A percentile compares a stretch with the other conserved stretches of the same genome.
Evolutionary conservation across 176 grass and related monocot species (phyloP).

Genomic region (Guadua angustifolia): DNA sequence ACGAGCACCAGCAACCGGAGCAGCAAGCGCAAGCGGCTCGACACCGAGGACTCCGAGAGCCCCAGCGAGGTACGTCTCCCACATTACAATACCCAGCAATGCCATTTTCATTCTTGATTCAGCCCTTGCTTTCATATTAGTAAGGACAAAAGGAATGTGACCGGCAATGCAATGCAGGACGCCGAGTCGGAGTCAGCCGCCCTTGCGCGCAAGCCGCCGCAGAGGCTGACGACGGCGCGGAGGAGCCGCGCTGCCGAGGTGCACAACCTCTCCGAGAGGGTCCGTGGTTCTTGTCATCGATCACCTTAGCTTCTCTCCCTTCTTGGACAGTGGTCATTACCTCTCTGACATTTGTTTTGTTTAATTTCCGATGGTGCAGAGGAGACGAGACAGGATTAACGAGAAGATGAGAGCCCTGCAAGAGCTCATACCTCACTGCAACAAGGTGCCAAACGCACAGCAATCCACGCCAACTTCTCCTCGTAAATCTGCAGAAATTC

Average conservation of each 20-base stretch:
- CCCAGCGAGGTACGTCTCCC: constrained; percentile 62
- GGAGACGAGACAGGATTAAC: constrained; percentile 95
- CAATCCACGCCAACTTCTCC: neutral
- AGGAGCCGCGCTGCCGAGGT: constrained; percentile 89
- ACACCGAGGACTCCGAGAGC: constrained; percentile 74
- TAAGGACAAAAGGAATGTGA: neutral
- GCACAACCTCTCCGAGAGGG: constrained; percentile 96
- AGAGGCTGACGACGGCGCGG: constrained; percentile 50
- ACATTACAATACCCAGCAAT: neutral
- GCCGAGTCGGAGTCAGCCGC: constrained; percentile 63
- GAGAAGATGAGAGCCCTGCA: constrained; percentile 97
- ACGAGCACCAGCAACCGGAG: constrained; percentile 68
- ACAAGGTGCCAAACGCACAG: constrained; percentile 58
- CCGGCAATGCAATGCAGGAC: constrained; percentile 44
- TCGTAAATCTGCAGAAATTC: neutral
- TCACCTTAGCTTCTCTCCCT: neutral
- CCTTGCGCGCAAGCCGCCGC: constrained; percentile 49
- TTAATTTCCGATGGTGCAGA: constrained; percentile 44
- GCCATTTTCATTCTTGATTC: neutral
- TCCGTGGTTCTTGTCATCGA: constrained; percentile 35
- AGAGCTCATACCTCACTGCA: constrained; percentile 95
- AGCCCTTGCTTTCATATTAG: neutral
- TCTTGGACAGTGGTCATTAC: too few species aligned
- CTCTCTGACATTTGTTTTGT: neutral
- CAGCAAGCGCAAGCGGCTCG: constrained; percentile 77